Percentiles rank a stretch among this genome's conserved stretches.
These are phyloP conservation scores for Fusarium guadeloupense DNA, from an alignment of 2,329 filamentous ascomycete species.

Conservation along the genomic window DNA sequence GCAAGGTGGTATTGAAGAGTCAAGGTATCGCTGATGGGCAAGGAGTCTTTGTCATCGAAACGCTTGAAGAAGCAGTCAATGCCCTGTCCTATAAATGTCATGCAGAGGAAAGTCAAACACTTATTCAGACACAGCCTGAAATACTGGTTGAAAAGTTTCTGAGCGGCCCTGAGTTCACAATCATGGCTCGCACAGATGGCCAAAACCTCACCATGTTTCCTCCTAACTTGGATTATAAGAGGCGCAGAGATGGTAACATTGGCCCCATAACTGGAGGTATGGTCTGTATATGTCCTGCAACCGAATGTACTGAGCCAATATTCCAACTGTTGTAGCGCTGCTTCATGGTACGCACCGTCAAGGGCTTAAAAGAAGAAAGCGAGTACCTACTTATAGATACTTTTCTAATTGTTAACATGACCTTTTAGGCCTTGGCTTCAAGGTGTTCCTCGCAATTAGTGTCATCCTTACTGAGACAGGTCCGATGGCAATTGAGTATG, in stretches of 20 bases:
- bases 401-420: too few relatives aligned
- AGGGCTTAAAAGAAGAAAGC: neutral
- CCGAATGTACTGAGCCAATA: too few relatives aligned
- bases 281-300: neutral
- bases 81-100: too few relatives aligned
- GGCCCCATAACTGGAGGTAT: neutral
- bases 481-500: conserved; percentile 88
- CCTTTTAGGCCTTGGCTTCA: neutral
- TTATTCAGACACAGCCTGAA: neutral
- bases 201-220: neutral
- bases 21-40: neutral
- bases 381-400: too few relatives aligned
- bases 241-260: neutral
- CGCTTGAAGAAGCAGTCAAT: neutral
- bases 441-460: neutral
- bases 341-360: neutral
- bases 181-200: neutral
- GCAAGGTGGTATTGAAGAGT: neutral
- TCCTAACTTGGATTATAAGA: neutral
- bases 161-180: neutral
- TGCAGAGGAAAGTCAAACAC: too few relatives aligned
- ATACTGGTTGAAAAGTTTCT: neutral
- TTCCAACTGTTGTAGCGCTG: too few relatives aligned
- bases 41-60: neutral
- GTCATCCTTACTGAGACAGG: neutral